Base-by-base conservation (phyloP, 495 filamentous ascomycete species). In the Daldinia caldariorum region DNA sequence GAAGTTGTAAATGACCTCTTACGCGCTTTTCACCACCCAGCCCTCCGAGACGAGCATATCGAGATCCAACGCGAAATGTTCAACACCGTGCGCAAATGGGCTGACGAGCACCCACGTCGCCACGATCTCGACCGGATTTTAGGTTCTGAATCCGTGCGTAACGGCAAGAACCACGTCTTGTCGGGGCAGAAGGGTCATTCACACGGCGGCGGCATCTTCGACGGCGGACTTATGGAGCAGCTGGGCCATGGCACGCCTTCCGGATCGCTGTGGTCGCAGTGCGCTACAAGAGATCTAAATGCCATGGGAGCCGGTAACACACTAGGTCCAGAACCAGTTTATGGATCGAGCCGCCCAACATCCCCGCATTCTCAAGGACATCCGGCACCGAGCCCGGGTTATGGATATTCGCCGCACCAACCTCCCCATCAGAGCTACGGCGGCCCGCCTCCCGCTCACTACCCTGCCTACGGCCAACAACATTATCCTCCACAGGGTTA, bases 41-140 rank as follows among this genome's bases (percentile, higher is more conserved):
- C 89, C 6, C 79, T 92, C 47, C 87, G 93, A 10, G 85, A 94
- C 58, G 88, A 88, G 18, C 79, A 80, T 58, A 82, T 89, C 57
- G 91, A 97, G 73, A 87, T 94, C 47, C 94, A 97, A 70, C 81
- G 87, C 6, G 87, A 88, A 35, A 98, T 98, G 94, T 98, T 91
- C 77, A 84, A 89, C 54, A 90, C 88, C 2, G 93, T 98, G 12
- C 80, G 91, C 67, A 81, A 81, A 47, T 98, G 94, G 94, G 88
- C 86, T 5, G 82, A 90, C 14, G 84, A 87, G 41, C 83, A 88
- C 56, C 80, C 86, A 0, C 88, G 91, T 66, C 84, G 88, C 18
- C 87, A 89, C 58, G 77, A 84, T 0, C 84, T 97, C 10, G 87
- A 95, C 74, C 78, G 86, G 35, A 70, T 92, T 20, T 85, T 98